These are phyloP conservation scores for thale cress (Arabidopsis thaliana) DNA, from an alignment of 345 rosid species.

Conservation along the genomic window TAIR10.1 NC_003076.8:16383501-16384000, in stretches of 20 bases:
- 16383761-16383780: slow-evolving; percentile 73
- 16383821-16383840: slow-evolving; percentile 69
- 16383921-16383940: slow-evolving; percentile 58
- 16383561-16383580: slow-evolving; percentile 47
- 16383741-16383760: slow-evolving; percentile 97
- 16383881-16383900: neutral
- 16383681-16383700: slow-evolving; percentile 91
- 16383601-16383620: neutral
- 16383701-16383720: slow-evolving; percentile 96
- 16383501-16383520: slow-evolving; percentile 95
- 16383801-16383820: slow-evolving; percentile 63
- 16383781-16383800: slow-evolving; percentile 66
- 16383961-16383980: slow-evolving; percentile 97
- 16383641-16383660: slow-evolving; percentile 51
- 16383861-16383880: slow-evolving; percentile 33
- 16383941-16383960: slow-evolving; percentile 67
- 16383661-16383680: slow-evolving; percentile 77
- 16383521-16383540: slow-evolving; percentile 91
- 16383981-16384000: slow-evolving; percentile 92
- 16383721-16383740: slow-evolving; percentile 97
- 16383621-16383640: neutral
- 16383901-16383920: neutral
- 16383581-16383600: slow-evolving; percentile 6
- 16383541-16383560: slow-evolving; percentile 90
- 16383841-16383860: slow-evolving; percentile 33